These are phyloP conservation scores for Tuber microsphaerosporum DNA, from an alignment of 495 filamentous ascomycete species.

Conservation along the genomic window DNA sequence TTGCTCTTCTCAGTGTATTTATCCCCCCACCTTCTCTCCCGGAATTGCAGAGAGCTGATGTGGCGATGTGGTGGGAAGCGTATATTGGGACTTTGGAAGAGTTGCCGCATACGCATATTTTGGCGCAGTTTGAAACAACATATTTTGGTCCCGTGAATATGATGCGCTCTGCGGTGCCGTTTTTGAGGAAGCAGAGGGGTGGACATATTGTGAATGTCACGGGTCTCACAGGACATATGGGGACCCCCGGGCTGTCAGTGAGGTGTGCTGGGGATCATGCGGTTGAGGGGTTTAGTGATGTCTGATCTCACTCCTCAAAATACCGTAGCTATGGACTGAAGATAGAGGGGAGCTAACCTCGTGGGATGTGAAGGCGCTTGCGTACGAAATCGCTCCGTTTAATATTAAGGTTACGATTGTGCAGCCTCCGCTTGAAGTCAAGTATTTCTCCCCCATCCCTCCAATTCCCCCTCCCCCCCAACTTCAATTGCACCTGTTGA, in stretches of 20 bases:
- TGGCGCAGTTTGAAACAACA: slow-evolving; percentile 88
- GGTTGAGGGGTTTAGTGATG: slow-evolving; percentile 92
- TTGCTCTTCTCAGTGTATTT: slow-evolving; percentile 46
- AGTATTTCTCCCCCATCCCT: slow-evolving; percentile 20
- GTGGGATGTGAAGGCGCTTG: slow-evolving; percentile 55
- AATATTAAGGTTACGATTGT: slow-evolving; percentile 94
- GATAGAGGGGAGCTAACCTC: neutral
- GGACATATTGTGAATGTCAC: slow-evolving; percentile 88
- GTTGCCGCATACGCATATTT: slow-evolving; percentile 62
- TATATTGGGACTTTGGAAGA: slow-evolving; percentile 90
- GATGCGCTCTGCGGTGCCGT: slow-evolving; percentile 80
- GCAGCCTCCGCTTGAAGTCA: slow-evolving; percentile 62
- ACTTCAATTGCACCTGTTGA: neutral
- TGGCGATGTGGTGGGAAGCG: slow-evolving; percentile 48
- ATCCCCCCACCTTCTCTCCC: neutral
- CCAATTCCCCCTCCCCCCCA: neutral
- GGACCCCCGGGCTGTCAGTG: slow-evolving; percentile 82
- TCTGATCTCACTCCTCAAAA: slow-evolving; percentile 34
- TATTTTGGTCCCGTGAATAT: slow-evolving; percentile 94
- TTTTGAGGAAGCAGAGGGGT: slow-evolving; percentile 65
- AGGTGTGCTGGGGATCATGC: slow-evolving; percentile 92
- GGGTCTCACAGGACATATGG: slow-evolving; percentile 84
- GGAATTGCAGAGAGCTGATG: slow-evolving; percentile 5
- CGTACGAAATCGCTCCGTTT: slow-evolving; percentile 95
- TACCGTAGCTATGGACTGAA: neutral